Conservation (phyloP, 78 protist species). For the Cavenderia fasciculata region DNA sequence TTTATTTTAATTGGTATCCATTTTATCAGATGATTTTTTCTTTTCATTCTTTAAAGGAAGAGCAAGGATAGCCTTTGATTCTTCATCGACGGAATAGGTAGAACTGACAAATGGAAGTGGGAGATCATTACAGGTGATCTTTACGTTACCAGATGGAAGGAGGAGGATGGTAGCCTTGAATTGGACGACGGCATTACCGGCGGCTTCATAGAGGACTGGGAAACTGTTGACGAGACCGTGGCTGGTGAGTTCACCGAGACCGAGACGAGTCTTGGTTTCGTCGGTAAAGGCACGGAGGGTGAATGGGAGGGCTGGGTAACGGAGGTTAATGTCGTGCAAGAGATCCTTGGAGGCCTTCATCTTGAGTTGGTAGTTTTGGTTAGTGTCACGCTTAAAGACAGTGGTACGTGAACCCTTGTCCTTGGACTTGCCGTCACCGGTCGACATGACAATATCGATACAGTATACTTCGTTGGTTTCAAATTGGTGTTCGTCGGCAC, state of each 20-base stretch:
- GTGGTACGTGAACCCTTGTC: conserved; percentile 79
- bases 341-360: conserved; percentile 91
- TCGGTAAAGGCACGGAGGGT: conserved; percentile 82
- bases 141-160: conserved; percentile 67
- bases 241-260: conserved; percentile 90
- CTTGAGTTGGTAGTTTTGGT: conserved; percentile 89
- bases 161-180: conserved; percentile 91
- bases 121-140: conserved; percentile 30
- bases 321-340: conserved; percentile 75
- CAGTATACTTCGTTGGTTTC: conserved; percentile 88
- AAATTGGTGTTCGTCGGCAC: conserved; percentile 44
- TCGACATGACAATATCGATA: conserved; percentile 94
- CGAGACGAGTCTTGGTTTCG: conserved; percentile 87
- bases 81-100: conserved; percentile 24
- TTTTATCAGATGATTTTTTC: conserved; percentile 9
- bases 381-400: conserved; percentile 93
- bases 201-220: conserved; percentile 94
- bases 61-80: not conserved
- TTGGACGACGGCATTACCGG: conserved; percentile 91
- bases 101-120: conserved; percentile 58
- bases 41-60: conserved; percentile 37
- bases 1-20: not conserved
- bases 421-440: conserved; percentile 93
- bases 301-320: conserved; percentile 80
- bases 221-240: conserved; percentile 91